phyloP scores from a whole-genome alignment of 2,329 filamentous ascomycete species.

The Penicillium sp. region DNA sequence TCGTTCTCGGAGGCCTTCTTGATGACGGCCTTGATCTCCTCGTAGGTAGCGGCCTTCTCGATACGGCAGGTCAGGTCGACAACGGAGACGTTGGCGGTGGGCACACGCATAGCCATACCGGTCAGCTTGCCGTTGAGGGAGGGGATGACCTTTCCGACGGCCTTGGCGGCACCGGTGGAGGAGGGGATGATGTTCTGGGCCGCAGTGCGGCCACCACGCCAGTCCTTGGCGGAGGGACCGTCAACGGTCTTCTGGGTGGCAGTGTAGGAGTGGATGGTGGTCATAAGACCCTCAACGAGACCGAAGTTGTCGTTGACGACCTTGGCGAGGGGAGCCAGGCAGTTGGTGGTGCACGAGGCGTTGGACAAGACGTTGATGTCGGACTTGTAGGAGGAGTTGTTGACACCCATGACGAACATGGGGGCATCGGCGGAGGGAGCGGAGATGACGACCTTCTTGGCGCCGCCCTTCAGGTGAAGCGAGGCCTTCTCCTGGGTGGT shows the following conservation, averaged over 20 bases:
- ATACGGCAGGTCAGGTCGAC: constrained; percentile 94
- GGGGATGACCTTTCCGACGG: constrained; percentile 99
- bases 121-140: constrained; percentile 98
- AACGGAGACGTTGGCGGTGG: constrained; percentile 97
- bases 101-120: constrained; percentile 99
- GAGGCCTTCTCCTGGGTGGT: constrained; percentile 96
- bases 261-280: constrained; percentile 99
- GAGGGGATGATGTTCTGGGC: constrained; percentile 99
- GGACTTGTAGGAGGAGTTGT: constrained; percentile 89
- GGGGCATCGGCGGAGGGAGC: constrained; percentile 71
- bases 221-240: constrained; percentile 96
- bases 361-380: constrained; percentile 95
- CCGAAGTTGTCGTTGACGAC: constrained; percentile 97
- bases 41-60: constrained; percentile 73
- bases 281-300: constrained; percentile 99
- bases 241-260: constrained; percentile 99
- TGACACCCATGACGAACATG: constrained; percentile 99
- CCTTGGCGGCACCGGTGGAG: constrained; percentile 99
- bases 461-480: constrained; percentile 91
- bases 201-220: constrained; percentile 97
- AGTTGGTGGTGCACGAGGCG: constrained; percentile 99
- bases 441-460: constrained; percentile 89
- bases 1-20: constrained; percentile 80
- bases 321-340: constrained; percentile 98
- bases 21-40: constrained; percentile 88